Evolutionary conservation across 805 yeast genomes (phyloP), one percentile per base, ranked within the genome.

Genomic region (Yamadazyma nakazawae): DNA sequence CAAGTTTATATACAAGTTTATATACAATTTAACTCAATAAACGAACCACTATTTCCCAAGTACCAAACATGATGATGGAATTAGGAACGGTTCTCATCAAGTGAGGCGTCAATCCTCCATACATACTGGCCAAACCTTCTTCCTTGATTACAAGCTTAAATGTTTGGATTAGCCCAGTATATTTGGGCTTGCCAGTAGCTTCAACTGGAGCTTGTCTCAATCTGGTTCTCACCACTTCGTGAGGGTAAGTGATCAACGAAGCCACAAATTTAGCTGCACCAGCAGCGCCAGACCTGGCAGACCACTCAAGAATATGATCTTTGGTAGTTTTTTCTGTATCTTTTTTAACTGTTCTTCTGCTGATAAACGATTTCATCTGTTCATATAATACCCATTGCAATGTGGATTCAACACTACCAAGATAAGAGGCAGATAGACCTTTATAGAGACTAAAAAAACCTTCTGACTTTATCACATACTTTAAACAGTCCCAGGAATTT

Each of bases 61-160:
- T 91, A 39, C 99, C 99, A 72, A 94, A 94, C 99, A 94, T 94
- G 56, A 94, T 92, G 62, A 94, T 90, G 60, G 96, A 87, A 67
- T 94, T 94, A 2, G 99, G 99, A 43, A 94, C 99, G 0, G 99
- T 94, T 67, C 99, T 81, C 71, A 94, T 78, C 59, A 94, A 72
- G 68, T 94, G 99, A 3, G 99, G 97, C 1, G 99, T 94, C 58
- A 94, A 75, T 0, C 99, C 99, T 46, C 99, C 97, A 63, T 94
- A 94, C 89, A 94, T 86, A 11, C 96, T 85, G 7, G 78, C 84
- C 43, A 92, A 66, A 1, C 99, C 99, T 68, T 94, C 99, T 60
- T 94, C 97, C 58, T 84, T 87, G 14, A 89, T 69, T n/a, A 94
- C 81, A 26, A 90, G 72, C 59, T 75, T 81, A 72, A 94, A 91